Evolutionary conservation across 805 yeast genomes (phyloP), one percentile per base, ranked within the genome.

Genomic region (Wickerhamiella dianesei): DNA sequence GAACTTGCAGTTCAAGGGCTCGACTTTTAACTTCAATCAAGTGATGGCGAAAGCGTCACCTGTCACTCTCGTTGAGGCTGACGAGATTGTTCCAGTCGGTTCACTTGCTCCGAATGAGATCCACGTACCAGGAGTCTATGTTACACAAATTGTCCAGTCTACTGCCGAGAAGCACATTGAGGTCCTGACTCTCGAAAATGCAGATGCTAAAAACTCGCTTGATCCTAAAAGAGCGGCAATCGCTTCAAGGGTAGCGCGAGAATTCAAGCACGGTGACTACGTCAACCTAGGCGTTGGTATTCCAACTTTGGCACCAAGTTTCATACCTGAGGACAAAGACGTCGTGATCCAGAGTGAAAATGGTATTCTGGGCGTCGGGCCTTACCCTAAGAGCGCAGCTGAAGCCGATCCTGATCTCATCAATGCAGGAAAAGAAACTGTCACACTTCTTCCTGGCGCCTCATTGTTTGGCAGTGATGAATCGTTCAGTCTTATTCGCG

Each of bases 401-500:
- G 58, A 69, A 51, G 73, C 67, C 39, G 73, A 70, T 50, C 64
- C 75, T 2, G 76, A 73, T 51, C 51, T 68, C 51, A 69, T 71
- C 49, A 72, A 73, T 50, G 75, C 76, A 9, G 76, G 77, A 21
- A 72, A 72, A 53, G 76, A 72, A 59, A 68, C 76, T 3, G 70
- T 70, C 25, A 72, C 76, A 1, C 55, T 72, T 48, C 54, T 56
- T 4, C 59, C 65, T 14, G 76, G 76, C n/a, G 74, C 72, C 1
- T 64, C 75, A 0, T 57, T 71, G 16, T 72, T 72, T 53, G 73
- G 74, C 2, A 68, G 74, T 3, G 75, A 70, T 44, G 75, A 70
- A 51, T 69, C 74, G n/a, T 72, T 72, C 50, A 69, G 66, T 22
- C 67, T 72, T 72, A 73, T 72, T 41, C 62, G 77, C 35, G 62